phyloP scores from a whole-genome alignment of 441 rosid species.

The Bruguiera hainesii region DNA sequence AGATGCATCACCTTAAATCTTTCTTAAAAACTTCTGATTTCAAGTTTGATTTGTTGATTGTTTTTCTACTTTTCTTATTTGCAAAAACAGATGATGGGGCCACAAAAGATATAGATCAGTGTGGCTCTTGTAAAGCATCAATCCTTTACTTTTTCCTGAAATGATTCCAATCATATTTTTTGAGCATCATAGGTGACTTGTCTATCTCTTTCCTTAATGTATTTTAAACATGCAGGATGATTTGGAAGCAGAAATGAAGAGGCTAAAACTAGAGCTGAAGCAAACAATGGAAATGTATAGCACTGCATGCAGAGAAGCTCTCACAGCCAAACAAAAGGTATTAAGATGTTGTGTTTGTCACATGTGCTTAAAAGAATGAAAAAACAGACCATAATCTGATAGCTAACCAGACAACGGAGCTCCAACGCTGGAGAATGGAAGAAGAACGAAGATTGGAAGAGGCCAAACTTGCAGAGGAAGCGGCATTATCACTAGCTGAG shows the following conservation, averaged over 20 bases:
- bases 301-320: constrained; percentile 88
- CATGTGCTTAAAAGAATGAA: background rate
- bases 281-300: constrained; percentile 89
- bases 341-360: background rate
- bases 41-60: too few relatives aligned
- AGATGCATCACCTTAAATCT: too few relatives aligned
- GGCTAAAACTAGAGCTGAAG: constrained; percentile 78
- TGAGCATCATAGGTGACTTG: too few relatives aligned
- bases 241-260: constrained; percentile 83
- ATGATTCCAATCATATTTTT: too few relatives aligned
- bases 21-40: too few relatives aligned
- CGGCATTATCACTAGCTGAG: constrained; percentile 31
- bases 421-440: constrained; percentile 37
- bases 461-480: constrained; percentile 36
- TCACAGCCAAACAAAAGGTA: constrained; percentile 80
- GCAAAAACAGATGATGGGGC: too few relatives aligned
- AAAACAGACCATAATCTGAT: background rate
- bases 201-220: constrained; percentile 13
- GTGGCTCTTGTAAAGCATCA: too few relatives aligned
- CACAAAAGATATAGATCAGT: too few relatives aligned
- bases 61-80: too few relatives aligned
- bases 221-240: constrained; percentile 51
- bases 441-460: constrained; percentile 43
- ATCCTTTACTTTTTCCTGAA: too few relatives aligned
- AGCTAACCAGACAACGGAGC: constrained; percentile 35